phyloP scores from a whole-genome alignment of 441 rosid genomes.

The Syzygium malaccense region DNA sequence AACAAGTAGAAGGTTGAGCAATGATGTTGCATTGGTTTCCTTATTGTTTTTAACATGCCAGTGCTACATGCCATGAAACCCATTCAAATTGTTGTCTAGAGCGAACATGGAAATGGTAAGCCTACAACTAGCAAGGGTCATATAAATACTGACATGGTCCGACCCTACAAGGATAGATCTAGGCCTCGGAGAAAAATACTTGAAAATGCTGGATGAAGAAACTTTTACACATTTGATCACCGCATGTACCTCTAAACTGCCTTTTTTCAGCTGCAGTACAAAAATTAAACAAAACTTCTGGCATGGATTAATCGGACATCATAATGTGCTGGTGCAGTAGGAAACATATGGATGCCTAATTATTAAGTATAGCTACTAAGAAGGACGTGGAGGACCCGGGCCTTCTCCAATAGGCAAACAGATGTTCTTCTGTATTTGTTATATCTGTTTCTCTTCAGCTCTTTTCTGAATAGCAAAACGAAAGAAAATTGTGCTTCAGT shows the following conservation, averaged over 20 bases:
- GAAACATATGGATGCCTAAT: neutral
- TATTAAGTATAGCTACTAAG: neutral
- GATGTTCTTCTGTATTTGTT: neutral
- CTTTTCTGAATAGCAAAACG: neutral
- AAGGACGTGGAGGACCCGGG: neutral
- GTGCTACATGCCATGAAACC: neutral
- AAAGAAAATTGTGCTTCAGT: neutral
- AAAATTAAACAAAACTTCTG: neutral
- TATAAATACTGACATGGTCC: neutral
- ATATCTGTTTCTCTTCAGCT: neutral
- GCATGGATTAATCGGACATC: neutral
- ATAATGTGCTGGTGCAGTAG: neutral
- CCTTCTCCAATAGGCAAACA: neutral
- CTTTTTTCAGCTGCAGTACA: neutral
- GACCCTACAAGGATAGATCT: neutral
- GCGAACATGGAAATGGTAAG: neutral
- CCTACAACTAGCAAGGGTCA: neutral
- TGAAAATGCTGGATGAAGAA: neutral
- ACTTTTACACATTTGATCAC: neutral
- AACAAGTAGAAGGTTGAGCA: neutral
- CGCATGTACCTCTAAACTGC: neutral
- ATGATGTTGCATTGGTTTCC: neutral
- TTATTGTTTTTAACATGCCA: neutral
- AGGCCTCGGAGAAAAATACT: neutral
- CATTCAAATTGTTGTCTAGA: neutral